Evolutionary conservation across 768 basidiomycete species (phyloP).

Genomic region (Dioszegia aurantiaca): DNA sequence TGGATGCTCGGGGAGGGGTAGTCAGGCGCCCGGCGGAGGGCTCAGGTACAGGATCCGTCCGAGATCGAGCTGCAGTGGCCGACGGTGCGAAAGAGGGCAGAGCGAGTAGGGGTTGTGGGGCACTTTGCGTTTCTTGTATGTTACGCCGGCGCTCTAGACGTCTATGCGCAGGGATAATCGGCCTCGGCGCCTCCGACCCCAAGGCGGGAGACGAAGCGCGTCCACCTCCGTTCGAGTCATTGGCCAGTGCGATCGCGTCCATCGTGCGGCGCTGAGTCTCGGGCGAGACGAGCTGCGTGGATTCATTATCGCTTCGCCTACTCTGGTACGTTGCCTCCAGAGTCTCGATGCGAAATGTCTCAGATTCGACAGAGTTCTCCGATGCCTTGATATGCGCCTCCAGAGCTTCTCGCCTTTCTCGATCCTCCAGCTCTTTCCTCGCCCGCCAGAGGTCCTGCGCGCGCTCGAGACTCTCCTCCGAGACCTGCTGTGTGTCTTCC

Average conservation of each 20-base stretch:
- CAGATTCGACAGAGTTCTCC: not conserved
- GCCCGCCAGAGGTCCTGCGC: not conserved
- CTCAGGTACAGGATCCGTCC: not conserved
- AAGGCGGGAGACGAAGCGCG: not conserved
- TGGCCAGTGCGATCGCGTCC: too few species aligned
- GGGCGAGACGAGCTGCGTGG: not conserved
- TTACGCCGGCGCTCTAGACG: slow-evolving; percentile 3
- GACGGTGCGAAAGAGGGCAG: not conserved
- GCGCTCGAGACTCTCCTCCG: not conserved
- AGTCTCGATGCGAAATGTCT: not conserved
- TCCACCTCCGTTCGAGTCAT: too few species aligned
- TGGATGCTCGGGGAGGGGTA: not conserved
- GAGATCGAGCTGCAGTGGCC: not conserved
- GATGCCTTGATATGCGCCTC: not conserved
- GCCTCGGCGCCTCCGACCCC: not conserved
- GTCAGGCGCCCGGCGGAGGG: not conserved
- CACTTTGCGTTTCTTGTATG: slow-evolving; percentile 4
- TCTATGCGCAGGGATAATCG: not conserved
- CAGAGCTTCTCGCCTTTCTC: not conserved
- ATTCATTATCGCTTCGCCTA: not conserved
- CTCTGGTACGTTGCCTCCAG: not conserved
- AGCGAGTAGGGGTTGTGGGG: not conserved
- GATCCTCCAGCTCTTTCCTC: not conserved
- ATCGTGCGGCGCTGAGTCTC: not conserved
- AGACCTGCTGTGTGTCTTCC: not conserved